Conservation (phyloP, 805 yeast species). For the Metschnikowia kunwiensis region DNA sequence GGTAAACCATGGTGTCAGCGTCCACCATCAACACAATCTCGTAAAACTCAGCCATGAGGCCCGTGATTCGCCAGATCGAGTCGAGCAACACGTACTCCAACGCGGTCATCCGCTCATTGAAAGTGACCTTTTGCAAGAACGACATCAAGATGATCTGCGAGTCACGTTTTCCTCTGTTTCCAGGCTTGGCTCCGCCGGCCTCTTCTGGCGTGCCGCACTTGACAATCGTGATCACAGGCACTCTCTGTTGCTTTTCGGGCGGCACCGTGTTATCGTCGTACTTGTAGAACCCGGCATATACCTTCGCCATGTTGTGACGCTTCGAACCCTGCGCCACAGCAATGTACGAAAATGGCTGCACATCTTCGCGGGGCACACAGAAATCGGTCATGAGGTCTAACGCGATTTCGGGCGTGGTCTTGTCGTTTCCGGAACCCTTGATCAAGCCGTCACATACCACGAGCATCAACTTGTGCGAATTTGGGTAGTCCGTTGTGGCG, state of each 20-base stretch:
- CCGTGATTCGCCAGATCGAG: constrained; percentile 78
- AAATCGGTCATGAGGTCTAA: constrained; percentile 78
- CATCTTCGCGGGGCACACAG: constrained; percentile 67
- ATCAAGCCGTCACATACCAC: constrained; percentile 92
- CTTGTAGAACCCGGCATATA: constrained; percentile 89
- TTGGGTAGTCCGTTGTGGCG: constrained; percentile 94
- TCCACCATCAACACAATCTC: constrained; percentile 89
- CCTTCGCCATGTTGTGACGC: constrained; percentile 97
- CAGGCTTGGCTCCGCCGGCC: constrained; percentile 63
- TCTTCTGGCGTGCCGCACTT: constrained; percentile 89
- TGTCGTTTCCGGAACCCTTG: constrained; percentile 90
- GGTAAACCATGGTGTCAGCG: constrained; percentile 87
- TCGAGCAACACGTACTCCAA: constrained; percentile 75
- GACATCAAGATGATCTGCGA: constrained; percentile 90
- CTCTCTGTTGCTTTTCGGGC: constrained; percentile 76
- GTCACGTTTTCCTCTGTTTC: constrained; percentile 95
- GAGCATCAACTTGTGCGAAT: constrained; percentile 83
- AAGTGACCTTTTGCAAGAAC: constrained; percentile 80
- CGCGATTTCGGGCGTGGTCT: constrained; percentile 86
- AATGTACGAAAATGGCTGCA: constrained; percentile 80
- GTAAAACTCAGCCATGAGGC: constrained; percentile 77
- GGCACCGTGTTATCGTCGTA: constrained; percentile 77
- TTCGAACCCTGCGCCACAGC: constrained; percentile 93
- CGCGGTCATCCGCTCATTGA: constrained; percentile 92
- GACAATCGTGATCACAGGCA: constrained; percentile 74